These are phyloP conservation scores for Sphagnurus paluster DNA, from an alignment of 1,284 basidiomycete genomes.

Conservation along the genomic window DNA sequence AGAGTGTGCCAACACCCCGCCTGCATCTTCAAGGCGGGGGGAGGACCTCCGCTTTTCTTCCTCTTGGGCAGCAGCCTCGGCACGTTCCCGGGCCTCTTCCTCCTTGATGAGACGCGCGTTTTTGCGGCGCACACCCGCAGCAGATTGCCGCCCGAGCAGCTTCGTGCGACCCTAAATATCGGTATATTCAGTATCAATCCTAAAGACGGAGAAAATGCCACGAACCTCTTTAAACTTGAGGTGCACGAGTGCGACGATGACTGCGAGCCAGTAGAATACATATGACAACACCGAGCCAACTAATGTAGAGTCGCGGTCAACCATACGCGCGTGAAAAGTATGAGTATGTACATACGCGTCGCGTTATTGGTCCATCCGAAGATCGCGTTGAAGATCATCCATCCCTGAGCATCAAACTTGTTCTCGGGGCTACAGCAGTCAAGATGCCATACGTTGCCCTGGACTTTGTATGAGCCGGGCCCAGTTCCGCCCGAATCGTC, in stretches of 20 bases:
- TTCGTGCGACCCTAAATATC: slow-evolving; percentile 40
- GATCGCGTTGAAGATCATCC: slow-evolving; percentile 75
- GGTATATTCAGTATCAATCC: background rate
- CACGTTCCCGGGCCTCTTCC: slow-evolving; percentile 14
- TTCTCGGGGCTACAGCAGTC: slow-evolving; percentile 78
- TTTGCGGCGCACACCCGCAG: slow-evolving; percentile 33
- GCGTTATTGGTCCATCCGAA: slow-evolving; percentile 79
- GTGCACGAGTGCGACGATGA: slow-evolving; percentile 60
- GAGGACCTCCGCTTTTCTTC: background rate
- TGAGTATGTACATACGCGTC: slow-evolving; percentile 38
- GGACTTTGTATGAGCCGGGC: slow-evolving; percentile 79
- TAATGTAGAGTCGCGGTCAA: slow-evolving; percentile 19
- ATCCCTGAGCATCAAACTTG: slow-evolving; percentile 56
- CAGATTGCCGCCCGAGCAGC: slow-evolving; percentile 44
- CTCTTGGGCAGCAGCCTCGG: slow-evolving; percentile 2
- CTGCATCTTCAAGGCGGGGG: background rate
- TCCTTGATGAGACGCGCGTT: slow-evolving; percentile 9
- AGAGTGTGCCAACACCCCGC: background rate
- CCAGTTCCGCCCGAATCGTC: slow-evolving; percentile 80
- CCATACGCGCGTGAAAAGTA: slow-evolving; percentile 1
- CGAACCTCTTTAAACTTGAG: slow-evolving; percentile 70
- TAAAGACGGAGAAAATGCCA: background rate
- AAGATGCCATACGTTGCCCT: slow-evolving; percentile 85
- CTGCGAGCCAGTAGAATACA: slow-evolving; percentile 80
- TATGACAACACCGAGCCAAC: slow-evolving; percentile 75